Conservation (phyloP, 1,284 basidiomycete species). For the Chondrostereum purpureum region DNA sequence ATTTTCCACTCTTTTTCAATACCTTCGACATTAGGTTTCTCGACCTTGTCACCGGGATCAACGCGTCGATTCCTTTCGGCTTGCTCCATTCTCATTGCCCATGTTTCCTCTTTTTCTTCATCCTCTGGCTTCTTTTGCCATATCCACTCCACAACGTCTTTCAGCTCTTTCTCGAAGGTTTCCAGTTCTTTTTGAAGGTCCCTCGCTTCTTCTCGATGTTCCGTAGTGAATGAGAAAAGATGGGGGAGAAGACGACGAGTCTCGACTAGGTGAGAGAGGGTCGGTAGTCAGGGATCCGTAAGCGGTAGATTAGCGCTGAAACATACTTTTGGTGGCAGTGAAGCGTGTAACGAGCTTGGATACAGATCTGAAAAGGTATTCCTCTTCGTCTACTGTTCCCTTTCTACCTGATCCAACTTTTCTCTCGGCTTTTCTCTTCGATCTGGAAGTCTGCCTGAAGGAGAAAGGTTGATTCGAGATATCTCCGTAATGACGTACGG, state of each 20-base stretch:
- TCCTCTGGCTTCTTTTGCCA: conserved; percentile 41
- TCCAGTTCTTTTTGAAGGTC: conserved; percentile 47
- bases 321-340: conserved; percentile 48
- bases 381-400: conserved; percentile 95
- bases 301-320: conserved; percentile 1
- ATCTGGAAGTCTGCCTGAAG: conserved; percentile 62
- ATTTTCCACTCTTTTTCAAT: conserved; percentile 42
- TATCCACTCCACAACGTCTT: conserved; percentile 48
- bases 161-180: conserved; percentile 46
- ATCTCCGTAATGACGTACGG: too few species aligned
- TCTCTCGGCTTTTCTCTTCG: conserved; percentile 75
- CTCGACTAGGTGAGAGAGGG: conserved; percentile 55
- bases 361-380: conserved; percentile 85
- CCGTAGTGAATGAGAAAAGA: conserved; percentile 54
- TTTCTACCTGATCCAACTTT: conserved; percentile 87
- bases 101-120: conserved; percentile 34
- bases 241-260: conserved; percentile 58
- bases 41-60: conserved; percentile 51
- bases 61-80: conserved; percentile 41
- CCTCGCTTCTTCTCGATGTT: conserved; percentile 52
- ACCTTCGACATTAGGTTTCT: conserved; percentile 44
- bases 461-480: too few species aligned
- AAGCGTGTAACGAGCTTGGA: conserved; percentile 67
- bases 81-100: conserved; percentile 58
- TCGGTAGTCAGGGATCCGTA: conserved; percentile 8